A percentile compares a stretch with the other conserved stretches of the same genome.
Evolutionary conservation across 2,329 filamentous ascomycete species (phyloP).

Genomic region (Pseudopithomyces chartarum): DNA sequence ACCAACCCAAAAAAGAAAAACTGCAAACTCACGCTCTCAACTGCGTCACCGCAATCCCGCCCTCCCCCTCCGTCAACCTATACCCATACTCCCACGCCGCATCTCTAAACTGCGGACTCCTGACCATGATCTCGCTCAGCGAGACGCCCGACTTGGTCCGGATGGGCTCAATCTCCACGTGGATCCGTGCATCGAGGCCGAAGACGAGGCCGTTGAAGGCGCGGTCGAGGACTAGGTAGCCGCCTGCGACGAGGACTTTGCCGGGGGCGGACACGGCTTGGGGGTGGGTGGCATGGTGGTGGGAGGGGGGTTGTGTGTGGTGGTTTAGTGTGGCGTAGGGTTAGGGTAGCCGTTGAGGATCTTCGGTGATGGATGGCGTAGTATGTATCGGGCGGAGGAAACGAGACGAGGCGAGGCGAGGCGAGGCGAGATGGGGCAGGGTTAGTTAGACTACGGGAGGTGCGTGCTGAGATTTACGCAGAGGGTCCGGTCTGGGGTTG

Average conservation of each 20-base stretch:
- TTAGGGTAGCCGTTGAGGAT: constrained; percentile 1
- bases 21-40: constrained; percentile 69
- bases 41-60: constrained; percentile 82
- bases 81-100: constrained; percentile 90
- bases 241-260: constrained; percentile 92
- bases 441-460: no score
- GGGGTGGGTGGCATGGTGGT: constrained; percentile 39
- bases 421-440: neutral
- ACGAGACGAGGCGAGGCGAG: neutral
- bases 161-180: constrained; percentile 62
- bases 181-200: constrained; percentile 67
- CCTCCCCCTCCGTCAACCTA: constrained; percentile 68
- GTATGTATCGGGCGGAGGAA: neutral
- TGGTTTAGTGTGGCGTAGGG: no score
- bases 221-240: constrained; percentile 92
- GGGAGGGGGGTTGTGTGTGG: constrained; percentile 6
- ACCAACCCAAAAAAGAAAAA: neutral
- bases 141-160: constrained; percentile 65
- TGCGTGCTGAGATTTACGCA: constrained; percentile 2
- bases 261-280: constrained; percentile 81
- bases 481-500: neutral
- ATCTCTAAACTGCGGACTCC: constrained; percentile 87
- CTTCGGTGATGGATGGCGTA: neutral
- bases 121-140: constrained; percentile 76
- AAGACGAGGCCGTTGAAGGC: constrained; percentile 77